Conservation (phyloP, 257 asterid genomes). For the Vinca minor region DNA sequence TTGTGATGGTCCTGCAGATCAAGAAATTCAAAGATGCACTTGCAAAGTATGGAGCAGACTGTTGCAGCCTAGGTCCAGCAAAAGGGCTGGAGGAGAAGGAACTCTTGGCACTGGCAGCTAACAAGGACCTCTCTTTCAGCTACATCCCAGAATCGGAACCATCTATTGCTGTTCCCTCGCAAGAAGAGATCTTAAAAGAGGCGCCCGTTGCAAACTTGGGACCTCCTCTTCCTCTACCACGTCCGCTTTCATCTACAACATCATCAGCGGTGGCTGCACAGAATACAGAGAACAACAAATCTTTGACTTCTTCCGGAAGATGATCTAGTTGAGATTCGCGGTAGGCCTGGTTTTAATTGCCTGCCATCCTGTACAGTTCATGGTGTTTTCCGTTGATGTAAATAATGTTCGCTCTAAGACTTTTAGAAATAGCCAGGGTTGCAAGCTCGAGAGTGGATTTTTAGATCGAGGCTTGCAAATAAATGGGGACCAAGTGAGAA, state of each 20-base stretch:
- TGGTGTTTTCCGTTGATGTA: background rate
- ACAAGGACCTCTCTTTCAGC: conserved; percentile 7
- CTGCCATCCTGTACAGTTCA: conserved; percentile 4
- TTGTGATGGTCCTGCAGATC: conserved; percentile 19
- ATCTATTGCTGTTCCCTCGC: background rate
- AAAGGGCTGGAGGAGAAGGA: conserved; percentile 43
- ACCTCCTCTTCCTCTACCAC: conserved; percentile 6
- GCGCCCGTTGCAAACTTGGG: conserved; percentile 3
- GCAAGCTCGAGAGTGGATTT: background rate
- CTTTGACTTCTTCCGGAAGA: background rate
- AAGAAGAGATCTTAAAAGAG: conserved; percentile 1
- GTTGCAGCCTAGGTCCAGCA: conserved; percentile 24
- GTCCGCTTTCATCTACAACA: background rate
- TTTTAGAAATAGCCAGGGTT: background rate
- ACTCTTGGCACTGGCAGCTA: conserved; percentile 23
- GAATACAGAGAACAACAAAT: background rate
- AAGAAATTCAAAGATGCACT: conserved; percentile 36
- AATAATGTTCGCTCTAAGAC: background rate
- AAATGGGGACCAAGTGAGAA: background rate
- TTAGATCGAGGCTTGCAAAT: background rate
- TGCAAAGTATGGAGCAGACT: conserved; percentile 30
- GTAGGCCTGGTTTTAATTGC: background rate
- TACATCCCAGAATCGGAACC: conserved; percentile 1
- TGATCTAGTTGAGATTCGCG: background rate
- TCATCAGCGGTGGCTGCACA: too few species aligned